A percentile compares a stretch with the other conserved stretches of the same genome.
phyloP scores from a whole-genome alignment of 2,329 filamentous ascomycete species.

The Cadophora sp. region DNA sequence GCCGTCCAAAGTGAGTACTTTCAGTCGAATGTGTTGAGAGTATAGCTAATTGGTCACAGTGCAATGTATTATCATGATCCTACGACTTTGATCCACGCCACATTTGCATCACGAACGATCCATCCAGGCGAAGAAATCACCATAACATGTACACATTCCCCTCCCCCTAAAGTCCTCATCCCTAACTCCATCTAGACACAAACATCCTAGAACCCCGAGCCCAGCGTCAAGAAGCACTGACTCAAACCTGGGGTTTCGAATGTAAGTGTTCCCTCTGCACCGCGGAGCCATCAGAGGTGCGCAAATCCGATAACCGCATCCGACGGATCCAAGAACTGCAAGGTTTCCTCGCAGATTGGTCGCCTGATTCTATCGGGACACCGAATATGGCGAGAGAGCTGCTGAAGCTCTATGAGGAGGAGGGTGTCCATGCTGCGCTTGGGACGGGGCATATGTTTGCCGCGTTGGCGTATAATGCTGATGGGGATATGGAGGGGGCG shows the following conservation, averaged over 20 bases:
- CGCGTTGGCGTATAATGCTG: slow-evolving; percentile 50
- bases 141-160: slow-evolving; percentile 46
- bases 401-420: slow-evolving; percentile 48
- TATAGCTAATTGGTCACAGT: slow-evolving; percentile 28
- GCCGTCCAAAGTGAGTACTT: slow-evolving; percentile 48
- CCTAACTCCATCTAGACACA: slow-evolving; percentile 31
- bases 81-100: slow-evolving; percentile 47
- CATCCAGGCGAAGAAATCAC: slow-evolving; percentile 51
- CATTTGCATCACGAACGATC: slow-evolving; percentile 49
- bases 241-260: slow-evolving; percentile 48
- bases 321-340: slow-evolving; percentile 44
- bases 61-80: slow-evolving; percentile 49
- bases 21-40: neutral
- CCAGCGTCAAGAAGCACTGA: slow-evolving; percentile 44
- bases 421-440: slow-evolving; percentile 44
- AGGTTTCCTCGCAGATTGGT: slow-evolving; percentile 48
- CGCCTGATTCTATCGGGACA: slow-evolving; percentile 39
- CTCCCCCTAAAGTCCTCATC: neutral
- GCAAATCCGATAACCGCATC: slow-evolving; percentile 48
- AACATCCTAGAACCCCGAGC: slow-evolving; percentile 46
- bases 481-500: slow-evolving; percentile 45
- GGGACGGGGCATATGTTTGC: slow-evolving; percentile 49
- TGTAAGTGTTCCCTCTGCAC: slow-evolving; percentile 50
- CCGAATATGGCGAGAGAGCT: slow-evolving; percentile 49
- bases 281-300: slow-evolving; percentile 35